phyloP scores from a whole-genome alignment of 352 stramenopile genomes.

The Pythium diclinum region DNA sequence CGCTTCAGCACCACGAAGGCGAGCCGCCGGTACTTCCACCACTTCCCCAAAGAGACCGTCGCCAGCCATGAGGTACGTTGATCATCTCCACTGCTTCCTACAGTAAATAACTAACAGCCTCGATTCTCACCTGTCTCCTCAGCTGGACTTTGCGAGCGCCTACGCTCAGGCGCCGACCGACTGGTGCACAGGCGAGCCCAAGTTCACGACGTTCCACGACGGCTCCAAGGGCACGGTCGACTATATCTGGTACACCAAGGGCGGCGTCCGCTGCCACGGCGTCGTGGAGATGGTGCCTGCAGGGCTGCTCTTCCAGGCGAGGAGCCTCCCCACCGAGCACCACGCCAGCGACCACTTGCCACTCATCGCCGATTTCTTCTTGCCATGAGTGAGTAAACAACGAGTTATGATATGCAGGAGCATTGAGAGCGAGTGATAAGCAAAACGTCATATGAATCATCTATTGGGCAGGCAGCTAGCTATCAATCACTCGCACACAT shows the following conservation, averaged over 20 bases:
- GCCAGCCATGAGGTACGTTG: constrained; percentile 17
- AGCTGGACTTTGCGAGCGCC: constrained; percentile 58
- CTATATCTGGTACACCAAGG: constrained; percentile 66
- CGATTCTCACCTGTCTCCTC: no score
- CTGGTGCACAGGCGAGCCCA: constrained; percentile 53
- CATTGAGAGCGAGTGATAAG: no score
- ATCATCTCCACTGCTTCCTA: neutral
- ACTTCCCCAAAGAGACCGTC: constrained; percentile 22
- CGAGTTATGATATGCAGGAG: no score
- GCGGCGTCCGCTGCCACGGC: constrained; percentile 52
- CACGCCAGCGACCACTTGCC: constrained; percentile 66
- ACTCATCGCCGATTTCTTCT: constrained; percentile 63
- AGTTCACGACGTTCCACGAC: constrained; percentile 72
- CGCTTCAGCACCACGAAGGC: constrained; percentile 18
- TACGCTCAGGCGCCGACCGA: constrained; percentile 55
- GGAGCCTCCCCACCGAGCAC: constrained; percentile 47
- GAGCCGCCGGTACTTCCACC: constrained; percentile 21
- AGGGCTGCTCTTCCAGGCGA: constrained; percentile 45
- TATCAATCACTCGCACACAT: neutral
- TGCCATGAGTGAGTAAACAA: neutral
- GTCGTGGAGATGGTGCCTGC: constrained; percentile 62
- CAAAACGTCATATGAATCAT: constrained; percentile 9
- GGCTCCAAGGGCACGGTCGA: constrained; percentile 56
- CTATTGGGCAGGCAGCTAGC: neutral
- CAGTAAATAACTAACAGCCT: no score